These are phyloP conservation scores for Hypericum perforatum DNA, from an alignment of 345 rosid genomes.

Conservation along the genomic window DNA sequence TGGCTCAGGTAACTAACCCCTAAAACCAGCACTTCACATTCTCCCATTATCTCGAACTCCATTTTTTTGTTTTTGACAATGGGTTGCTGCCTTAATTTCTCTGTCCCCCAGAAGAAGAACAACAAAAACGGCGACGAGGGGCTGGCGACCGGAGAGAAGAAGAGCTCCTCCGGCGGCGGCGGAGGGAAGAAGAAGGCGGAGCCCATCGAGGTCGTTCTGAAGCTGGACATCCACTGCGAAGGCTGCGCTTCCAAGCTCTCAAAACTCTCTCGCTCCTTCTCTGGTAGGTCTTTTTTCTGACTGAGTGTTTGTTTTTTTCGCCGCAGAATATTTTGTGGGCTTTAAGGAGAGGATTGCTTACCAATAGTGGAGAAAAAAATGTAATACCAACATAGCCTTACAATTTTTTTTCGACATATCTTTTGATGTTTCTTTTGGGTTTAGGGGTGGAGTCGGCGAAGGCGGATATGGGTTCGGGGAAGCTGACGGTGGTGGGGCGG, in stretches of 20 bases:
- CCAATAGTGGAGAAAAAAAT: no score
- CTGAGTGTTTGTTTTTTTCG: no score
- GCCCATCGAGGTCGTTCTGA: slow-evolving; percentile 39
- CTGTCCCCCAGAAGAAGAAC: slow-evolving; percentile 15
- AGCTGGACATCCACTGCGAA: slow-evolving; percentile 70
- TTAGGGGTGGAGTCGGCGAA: slow-evolving; percentile 65
- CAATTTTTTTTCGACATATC: no score
- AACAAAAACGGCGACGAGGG: neutral
- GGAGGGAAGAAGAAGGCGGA: slow-evolving; percentile 10
- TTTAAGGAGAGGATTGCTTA: neutral
- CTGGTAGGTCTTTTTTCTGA: slow-evolving; percentile 26
- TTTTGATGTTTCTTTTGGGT: neutral
- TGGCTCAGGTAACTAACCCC: no score
- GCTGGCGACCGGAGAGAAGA: slow-evolving; percentile 3
- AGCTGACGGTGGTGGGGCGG: slow-evolving; percentile 64
- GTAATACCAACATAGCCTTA: no score
- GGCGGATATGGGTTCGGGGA: slow-evolving; percentile 38
- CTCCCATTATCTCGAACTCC: no score
- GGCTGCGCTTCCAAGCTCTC: slow-evolving; percentile 64
- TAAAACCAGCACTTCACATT: no score
- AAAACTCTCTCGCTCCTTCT: slow-evolving; percentile 28
- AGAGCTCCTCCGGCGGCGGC: slow-evolving; percentile 10
- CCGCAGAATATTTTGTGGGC: no score
- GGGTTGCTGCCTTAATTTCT: neutral
- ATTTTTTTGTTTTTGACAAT: no score